Percentiles rank a stretch among this genome's conserved stretches.
These are phyloP conservation scores for Geosmithia flava DNA, from an alignment of 2,329 filamentous ascomycete genomes.

Conservation along the genomic window DNA sequence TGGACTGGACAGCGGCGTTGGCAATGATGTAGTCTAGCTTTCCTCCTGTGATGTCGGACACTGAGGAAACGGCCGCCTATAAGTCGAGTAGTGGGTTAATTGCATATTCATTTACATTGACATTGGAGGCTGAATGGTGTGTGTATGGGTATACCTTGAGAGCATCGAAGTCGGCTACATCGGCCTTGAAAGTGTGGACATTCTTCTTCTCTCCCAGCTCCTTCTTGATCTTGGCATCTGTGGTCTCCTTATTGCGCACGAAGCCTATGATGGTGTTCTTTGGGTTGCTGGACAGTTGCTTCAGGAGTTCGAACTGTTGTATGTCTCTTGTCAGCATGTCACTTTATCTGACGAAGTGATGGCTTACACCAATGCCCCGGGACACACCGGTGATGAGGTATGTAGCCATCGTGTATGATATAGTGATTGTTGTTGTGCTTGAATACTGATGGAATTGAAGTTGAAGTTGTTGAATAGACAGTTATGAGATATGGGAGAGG, in stretches of 20 bases:
- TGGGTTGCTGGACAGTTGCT: conserved; percentile 27
- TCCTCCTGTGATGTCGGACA: conserved; percentile 15
- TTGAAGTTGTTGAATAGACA: neutral
- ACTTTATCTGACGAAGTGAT: too few relatives aligned
- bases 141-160: conserved; percentile 18
- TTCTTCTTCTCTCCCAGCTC: conserved; percentile 26
- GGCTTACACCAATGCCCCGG: conserved; percentile 8
- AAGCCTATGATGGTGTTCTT: conserved; percentile 32
- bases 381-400: conserved; percentile 9
- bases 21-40: conserved; percentile 57
- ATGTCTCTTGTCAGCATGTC: too few relatives aligned
- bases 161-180: conserved; percentile 24
- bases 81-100: neutral
- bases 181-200: conserved; percentile 30
- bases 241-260: conserved; percentile 30
- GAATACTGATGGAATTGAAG: neutral
- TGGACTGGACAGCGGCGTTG: conserved; percentile 52
- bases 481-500: neutral
- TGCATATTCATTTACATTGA: neutral
- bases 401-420: conserved; percentile 5
- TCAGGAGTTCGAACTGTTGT: conserved; percentile 33
- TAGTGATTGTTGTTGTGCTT: conserved; percentile 1
- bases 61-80: neutral
- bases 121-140: neutral
- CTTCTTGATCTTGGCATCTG: conserved; percentile 26